Evolutionary conservation across 108 stramenopile species (phyloP), one percentile per base, ranked within the genome.

Genomic region (Poteriospumella lacustris): DNA sequence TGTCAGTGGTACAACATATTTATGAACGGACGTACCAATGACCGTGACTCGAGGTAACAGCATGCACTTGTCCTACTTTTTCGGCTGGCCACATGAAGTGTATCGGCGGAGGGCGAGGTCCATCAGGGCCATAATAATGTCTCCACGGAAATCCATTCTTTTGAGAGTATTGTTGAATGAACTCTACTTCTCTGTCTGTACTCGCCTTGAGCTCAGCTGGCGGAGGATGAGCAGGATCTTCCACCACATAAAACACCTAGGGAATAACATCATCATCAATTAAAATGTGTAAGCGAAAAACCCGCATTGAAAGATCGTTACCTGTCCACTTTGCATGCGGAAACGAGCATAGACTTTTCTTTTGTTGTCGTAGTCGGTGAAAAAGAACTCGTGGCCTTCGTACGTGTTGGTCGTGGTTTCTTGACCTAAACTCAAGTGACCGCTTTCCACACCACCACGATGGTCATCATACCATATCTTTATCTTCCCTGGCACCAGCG

Each of bases 381-480:
- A 73, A 31, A 73, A 73, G 47, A 73, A 73, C 9, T 33, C 70
- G 41, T 73, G 70, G 5, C 70, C 70, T 42, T 73, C 70, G 33
- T 73, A 73, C 3, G 70, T 56, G 47, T 73, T 73, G 15, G 70
- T 73, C 3, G 70, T 73, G 9, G 70, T 34, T 38, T 73, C 60
- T 64, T 64, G 60, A 5, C 60, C 60, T 31, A 64, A 34, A 12
- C 5, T 3, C 5, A 64, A 24, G 36, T 64, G 60, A 64, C 60
- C 60, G 9, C 36, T 19, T 34, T 64, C 60, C 9, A 31, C 36
- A 5, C 60, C 60, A 12, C 60, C 60, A 34, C 24, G 15, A 31
- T 33, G 5, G 36, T 64, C 31, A 64, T 64, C 60, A 3, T 24
- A 64, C 60, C 60, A 64, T 33, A 64, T 64, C 24, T 64, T 26